Evolutionary conservation across 768 basidiomycete genomes (phyloP), one percentile per base, ranked within the genome.

Genomic region (Dentipellis fragilis): DNA sequence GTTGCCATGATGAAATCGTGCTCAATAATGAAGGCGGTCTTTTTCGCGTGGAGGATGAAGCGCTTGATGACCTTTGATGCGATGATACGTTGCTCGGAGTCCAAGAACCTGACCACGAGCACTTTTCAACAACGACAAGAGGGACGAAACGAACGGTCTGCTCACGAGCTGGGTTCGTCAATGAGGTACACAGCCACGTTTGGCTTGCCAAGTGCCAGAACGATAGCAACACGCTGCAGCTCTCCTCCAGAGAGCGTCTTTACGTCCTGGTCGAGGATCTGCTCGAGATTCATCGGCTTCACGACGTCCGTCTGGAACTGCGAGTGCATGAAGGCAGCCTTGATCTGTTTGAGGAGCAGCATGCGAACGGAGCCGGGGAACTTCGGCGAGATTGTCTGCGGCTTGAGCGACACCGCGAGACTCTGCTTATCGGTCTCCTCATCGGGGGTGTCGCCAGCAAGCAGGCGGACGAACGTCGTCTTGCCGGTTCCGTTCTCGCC

Each of bases 1-100:
- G 95, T 97, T 3, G 95, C 94, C 95, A 97, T 97, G 75, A 98
- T 96, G 71, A 99, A 97, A 76, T 98, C 95, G 83, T 99, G 96
- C 79, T 99, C 96, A 66, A 99, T 97, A 64, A 99, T 81, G 69
- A 99, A 97, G 0, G 96, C 96, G 1, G 94, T 98, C 74, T 94
- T 93, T 77, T 96, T 96, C 12, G 93, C 82, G 66, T 96, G 89
- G 34, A 98, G 83, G 65, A 99, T 91, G 72, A 95, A 97, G 49
- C 95, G 85, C 72, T 99, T 98, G 76, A 99, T 98, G 64, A 98
- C 93, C 68, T 97, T 95, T 67, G 87, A 86, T 16, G 95, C 90
- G 61, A 94, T 91, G 68, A 99, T 98, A 84, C 96, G 96, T 69
- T 99, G 96, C 68, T 99, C 96, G 35, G 95, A 97, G 68, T 99